These are phyloP conservation scores for Diospyros lotus DNA, from an alignment of 148 eudicot genomes.

Conservation along the genomic window DNA sequence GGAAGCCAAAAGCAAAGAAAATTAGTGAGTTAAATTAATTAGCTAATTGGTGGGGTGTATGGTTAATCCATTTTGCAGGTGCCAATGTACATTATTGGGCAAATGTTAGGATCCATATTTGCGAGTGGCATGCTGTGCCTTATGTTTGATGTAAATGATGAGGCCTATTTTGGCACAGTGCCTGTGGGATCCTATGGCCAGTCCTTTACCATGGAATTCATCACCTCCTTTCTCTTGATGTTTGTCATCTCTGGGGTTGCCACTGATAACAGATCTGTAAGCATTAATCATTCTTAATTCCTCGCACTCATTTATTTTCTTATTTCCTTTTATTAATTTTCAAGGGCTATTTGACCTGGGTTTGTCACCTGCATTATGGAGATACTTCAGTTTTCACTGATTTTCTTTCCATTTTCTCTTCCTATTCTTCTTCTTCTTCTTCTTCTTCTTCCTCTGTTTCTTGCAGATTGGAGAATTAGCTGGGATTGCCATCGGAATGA, in stretches of 20 bases:
- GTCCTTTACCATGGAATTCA: conserved; percentile 40
- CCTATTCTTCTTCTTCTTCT: too few relatives aligned
- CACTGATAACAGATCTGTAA: conserved; percentile 44
- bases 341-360: too few relatives aligned
- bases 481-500: conserved; percentile 63
- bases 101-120: conserved; percentile 44
- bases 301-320: not conserved
- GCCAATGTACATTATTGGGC: conserved; percentile 46
- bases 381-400: too few relatives aligned
- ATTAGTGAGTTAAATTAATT: too few relatives aligned
- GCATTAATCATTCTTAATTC: not conserved
- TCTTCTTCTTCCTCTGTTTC: not conserved
- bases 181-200: conserved; percentile 52
- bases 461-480: conserved; percentile 59
- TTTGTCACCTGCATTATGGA: too few relatives aligned
- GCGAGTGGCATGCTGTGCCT: conserved; percentile 50
- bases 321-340: too few relatives aligned
- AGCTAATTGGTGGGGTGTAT: too few relatives aligned
- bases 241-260: conserved; percentile 65
- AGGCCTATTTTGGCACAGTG: conserved; percentile 40
- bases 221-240: conserved; percentile 53
- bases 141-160: conserved; percentile 27
- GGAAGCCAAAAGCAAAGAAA: too few relatives aligned
- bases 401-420: too few relatives aligned
- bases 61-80: conserved; percentile 28